Conservation (phyloP, 2,329 filamentous ascomycete genomes). For the Xylogone sp. region DNA sequence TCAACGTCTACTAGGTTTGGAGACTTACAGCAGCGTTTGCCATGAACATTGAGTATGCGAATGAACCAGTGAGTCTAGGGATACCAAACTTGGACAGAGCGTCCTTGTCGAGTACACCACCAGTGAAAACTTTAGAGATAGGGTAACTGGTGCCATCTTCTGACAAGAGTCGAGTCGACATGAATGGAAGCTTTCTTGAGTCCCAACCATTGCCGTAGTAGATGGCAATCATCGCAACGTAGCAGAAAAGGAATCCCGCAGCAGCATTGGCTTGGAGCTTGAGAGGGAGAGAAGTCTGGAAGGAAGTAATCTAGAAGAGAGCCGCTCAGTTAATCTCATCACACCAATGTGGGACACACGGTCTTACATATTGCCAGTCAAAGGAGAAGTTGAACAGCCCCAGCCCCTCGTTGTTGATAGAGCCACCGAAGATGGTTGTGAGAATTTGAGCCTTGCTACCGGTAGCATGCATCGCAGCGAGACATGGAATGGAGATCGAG, state of each 20-base stretch:
- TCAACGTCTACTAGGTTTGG: background rate
- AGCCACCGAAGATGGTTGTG: constrained; percentile 45
- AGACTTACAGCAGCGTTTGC: constrained; percentile 49
- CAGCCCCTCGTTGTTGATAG: constrained; percentile 40
- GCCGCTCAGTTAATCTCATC: constrained; percentile 3
- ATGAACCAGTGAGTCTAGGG: constrained; percentile 44
- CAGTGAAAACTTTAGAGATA: constrained; percentile 33
- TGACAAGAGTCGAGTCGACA: constrained; percentile 38
- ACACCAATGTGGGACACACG: background rate
- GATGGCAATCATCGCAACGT: constrained; percentile 41
- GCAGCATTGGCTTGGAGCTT: constrained; percentile 44
- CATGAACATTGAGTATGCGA: constrained; percentile 52
- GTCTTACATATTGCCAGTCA: constrained; percentile 45
- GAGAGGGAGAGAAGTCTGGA: constrained; percentile 48
- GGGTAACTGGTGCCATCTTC: constrained; percentile 38
- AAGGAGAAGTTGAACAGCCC: constrained; percentile 38
- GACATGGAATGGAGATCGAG: constrained; percentile 40
- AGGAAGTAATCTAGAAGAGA: constrained; percentile 46
- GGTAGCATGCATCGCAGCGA: constrained; percentile 40
- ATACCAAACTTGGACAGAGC: constrained; percentile 40
- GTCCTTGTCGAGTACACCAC: constrained; percentile 37
- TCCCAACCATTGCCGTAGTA: constrained; percentile 41
- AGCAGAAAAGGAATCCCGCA: constrained; percentile 44
- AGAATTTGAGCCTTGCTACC: constrained; percentile 40
- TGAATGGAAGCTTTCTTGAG: constrained; percentile 36